Evolutionary conservation across 805 yeast genomes (phyloP).

Genomic region (Suhomyces sp.): DNA sequence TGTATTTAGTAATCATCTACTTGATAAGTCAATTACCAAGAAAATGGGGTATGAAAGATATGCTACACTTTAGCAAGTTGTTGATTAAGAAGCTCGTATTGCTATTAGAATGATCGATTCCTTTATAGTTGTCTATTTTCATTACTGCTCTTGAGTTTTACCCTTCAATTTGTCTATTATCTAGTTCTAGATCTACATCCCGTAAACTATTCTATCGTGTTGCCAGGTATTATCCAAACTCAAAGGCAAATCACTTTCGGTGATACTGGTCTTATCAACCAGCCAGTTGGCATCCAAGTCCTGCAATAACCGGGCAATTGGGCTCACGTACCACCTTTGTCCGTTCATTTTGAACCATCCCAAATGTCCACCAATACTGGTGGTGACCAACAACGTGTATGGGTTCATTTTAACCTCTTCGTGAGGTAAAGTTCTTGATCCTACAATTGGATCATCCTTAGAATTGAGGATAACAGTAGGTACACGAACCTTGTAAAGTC

Average conservation of each 20-base stretch:
- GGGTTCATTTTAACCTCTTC: constrained; percentile 55
- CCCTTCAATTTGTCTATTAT: too few species aligned
- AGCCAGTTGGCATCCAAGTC: constrained; percentile 31
- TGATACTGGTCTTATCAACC: constrained; percentile 14
- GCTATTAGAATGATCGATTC: too few species aligned
- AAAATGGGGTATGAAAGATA: too few species aligned
- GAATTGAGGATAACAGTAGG: constrained; percentile 65
- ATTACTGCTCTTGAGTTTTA: too few species aligned
- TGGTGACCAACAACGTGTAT: constrained; percentile 52
- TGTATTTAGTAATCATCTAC: too few species aligned
- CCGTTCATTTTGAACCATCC: constrained; percentile 43
- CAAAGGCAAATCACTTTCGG: constrained; percentile 23
- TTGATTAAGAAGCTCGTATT: too few species aligned
- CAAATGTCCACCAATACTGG: constrained; percentile 73
- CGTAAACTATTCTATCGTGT: constrained; percentile 28
- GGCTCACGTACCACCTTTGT: constrained; percentile 40
- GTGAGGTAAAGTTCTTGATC: constrained; percentile 51
- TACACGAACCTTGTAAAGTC: constrained; percentile 54
- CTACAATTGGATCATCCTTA: constrained; percentile 66
- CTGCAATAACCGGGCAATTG: constrained; percentile 33
- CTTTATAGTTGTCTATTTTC: too few species aligned
- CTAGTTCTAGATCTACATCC: too few species aligned
- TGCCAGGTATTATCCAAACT: constrained; percentile 33
- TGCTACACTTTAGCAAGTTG: too few species aligned
- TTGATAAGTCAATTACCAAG: too few species aligned